Conservation (phyloP, 139 green algal species). For the Gonium pectorale region DNA sequence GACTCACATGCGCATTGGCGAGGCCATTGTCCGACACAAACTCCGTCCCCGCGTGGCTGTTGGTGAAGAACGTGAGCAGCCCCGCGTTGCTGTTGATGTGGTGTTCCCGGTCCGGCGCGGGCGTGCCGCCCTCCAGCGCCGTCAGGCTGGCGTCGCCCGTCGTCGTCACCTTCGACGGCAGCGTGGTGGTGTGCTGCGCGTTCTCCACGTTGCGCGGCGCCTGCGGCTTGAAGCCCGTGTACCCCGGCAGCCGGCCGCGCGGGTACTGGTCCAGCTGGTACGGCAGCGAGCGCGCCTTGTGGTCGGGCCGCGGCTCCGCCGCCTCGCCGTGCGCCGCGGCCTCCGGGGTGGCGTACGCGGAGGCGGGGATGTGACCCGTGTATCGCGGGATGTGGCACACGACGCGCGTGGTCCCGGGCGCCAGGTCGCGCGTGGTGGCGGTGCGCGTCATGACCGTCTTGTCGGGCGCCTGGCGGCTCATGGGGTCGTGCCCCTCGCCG, state of each 20-base stretch:
- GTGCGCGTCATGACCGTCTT: constrained; percentile 52
- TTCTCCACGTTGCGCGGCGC: constrained; percentile 37
- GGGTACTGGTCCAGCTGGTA: constrained; percentile 67
- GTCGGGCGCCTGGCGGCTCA: constrained; percentile 44
- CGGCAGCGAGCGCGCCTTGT: constrained; percentile 58
- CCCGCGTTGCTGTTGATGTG: constrained; percentile 65
- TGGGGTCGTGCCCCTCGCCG: constrained; percentile 53
- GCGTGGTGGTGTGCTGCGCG: constrained; percentile 22
- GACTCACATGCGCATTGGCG: constrained; percentile 43
- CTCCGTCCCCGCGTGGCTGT: constrained; percentile 19
- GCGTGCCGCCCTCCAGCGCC: constrained; percentile 10
- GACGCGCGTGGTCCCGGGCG: constrained; percentile 64
- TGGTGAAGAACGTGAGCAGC: constrained; percentile 74
- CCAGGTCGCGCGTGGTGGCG: constrained; percentile 58
- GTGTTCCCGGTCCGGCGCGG: constrained; percentile 45
- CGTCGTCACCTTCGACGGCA: constrained; percentile 62
- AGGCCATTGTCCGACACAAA: constrained; percentile 60
- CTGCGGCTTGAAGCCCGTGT: constrained; percentile 66
- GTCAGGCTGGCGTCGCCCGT: constrained; percentile 55
- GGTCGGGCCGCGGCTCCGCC: constrained; percentile 50
- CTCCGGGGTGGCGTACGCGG: constrained; percentile 33
- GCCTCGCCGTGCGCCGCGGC: constrained; percentile 31
- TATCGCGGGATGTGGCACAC: constrained; percentile 69
- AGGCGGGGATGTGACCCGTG: constrained; percentile 66
- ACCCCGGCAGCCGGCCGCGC: constrained; percentile 60